These are phyloP conservation scores for Fraxinus nigra DNA, from an alignment of 305 asterid genomes.

Conservation along the genomic window DNA sequence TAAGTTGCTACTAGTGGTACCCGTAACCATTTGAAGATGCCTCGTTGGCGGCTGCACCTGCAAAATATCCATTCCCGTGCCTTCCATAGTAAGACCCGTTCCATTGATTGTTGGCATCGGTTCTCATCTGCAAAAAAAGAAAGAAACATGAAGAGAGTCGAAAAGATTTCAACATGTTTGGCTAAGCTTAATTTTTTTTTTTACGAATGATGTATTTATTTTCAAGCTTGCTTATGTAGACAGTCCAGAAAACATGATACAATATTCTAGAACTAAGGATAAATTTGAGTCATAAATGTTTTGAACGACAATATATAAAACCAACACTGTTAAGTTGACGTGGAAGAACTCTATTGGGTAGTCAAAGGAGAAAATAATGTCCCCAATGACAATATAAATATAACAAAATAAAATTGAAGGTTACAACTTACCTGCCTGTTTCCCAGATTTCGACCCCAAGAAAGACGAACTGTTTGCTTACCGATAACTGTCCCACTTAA, in stretches of 20 bases:
- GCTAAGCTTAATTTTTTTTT: neutral
- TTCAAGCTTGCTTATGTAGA: neutral
- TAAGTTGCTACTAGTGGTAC: slow-evolving; percentile 66
- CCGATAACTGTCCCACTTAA: slow-evolving; percentile 76
- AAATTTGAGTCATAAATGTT: neutral
- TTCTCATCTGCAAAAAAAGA: slow-evolving; percentile 39
- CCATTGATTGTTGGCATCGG: slow-evolving; percentile 48
- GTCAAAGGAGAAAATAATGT: neutral
- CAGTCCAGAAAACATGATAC: neutral
- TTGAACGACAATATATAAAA: neutral
- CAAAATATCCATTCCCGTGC: slow-evolving; percentile 68
- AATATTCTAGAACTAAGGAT: neutral
- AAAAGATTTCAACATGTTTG: neutral
- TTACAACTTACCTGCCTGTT: slow-evolving; percentile 59
- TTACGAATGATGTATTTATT: neutral
- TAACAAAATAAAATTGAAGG: slow-evolving; percentile 4
- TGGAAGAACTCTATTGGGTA: neutral
- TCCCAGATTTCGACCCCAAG: slow-evolving; percentile 87
- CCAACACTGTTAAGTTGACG: neutral
- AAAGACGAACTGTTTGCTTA: slow-evolving; percentile 86
- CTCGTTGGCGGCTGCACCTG: slow-evolving; percentile 44
- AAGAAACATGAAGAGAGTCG: neutral
- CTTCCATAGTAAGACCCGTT: slow-evolving; percentile 59
- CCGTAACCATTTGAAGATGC: slow-evolving; percentile 57
- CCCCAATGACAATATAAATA: neutral